Base-by-base conservation (phyloP, 257 asterid genomes). In the Solanum lignicaule region DNA sequence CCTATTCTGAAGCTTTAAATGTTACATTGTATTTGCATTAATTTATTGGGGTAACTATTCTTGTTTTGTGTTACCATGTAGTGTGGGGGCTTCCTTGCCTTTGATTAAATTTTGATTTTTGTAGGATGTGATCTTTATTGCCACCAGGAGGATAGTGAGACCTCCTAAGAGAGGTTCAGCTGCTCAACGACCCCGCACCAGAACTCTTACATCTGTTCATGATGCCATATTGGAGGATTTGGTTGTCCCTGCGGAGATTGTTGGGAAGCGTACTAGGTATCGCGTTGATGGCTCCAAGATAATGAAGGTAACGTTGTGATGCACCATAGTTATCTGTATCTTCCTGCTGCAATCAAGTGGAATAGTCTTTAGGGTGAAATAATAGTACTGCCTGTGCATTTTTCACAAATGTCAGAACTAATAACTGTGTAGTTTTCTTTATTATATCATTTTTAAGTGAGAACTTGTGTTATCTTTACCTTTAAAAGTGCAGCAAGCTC, bases 131-230 rank as follows among this genome's bases (percentile, higher is more conserved):
- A 88, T 89, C 73, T 73, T 89, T n/a, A 89, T 89, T 55, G 90
- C 91, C 25, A 89, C 88, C 68, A 39, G 88, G 75, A 89, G 90
- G 87, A 87, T 89, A 60, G n/a, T 79, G 84, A 78, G 91, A 6
- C 89, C 88, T 52, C 96, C 95, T 23, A 94, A 94, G 94, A 94
- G 93, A 88, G 98, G 98, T 12, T 92, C 98, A 16, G 96, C 98
- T n/a, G 93, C 83, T 27, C 93, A 92, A 76, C 93, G 98, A 74
- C 98, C 98, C 33, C 86, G 98, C 39, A 81, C 94, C 82, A 94
- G 98, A 65, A 94, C 98, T 1, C 96, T 94, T 58, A 94, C 98
- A 16, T 87, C 96, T 81, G 98, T 94, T 46, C 98, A 94, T n/a
- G 98, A 94, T 32, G 98, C 98, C 68, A 88, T 94, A 87, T 95